Evolutionary conservation across 2,329 filamentous ascomycete genomes (phyloP), one percentile per base, ranked within the genome.

Genomic region (Colletotrichum sp.): DNA sequence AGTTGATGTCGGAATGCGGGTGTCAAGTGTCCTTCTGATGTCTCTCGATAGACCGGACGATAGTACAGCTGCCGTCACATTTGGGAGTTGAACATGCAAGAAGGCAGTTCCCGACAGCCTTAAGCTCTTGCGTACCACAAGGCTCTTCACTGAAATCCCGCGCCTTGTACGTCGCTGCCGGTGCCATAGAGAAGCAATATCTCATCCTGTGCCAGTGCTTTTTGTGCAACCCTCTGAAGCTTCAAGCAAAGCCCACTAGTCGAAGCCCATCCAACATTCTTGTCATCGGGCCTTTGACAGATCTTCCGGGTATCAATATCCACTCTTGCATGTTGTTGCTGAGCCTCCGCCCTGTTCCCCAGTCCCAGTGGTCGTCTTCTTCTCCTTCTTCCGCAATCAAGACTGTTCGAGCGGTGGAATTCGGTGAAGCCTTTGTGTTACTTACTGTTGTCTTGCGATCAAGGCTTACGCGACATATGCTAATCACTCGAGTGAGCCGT

Each of bases 141-240:
- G 0, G 18, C 38, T 48, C 18, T 48, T 12, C 1, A n/a, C 38
- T 3, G 0, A 7, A 12, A n/a, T n/a, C 1, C 1, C 3, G 38
- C 5, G 9, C 18, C 38, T 48, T 48, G 18, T n/a, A n/a, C 0
- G 2, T 48, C 18, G 38, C 38, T 48, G 18, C 18, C 6, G 9
- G 18, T 12, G 38, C 38, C 18, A n/a, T n/a, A 48, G 38, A 48
- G 9, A n/a, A n/a, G 38, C 38, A 7, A 48, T 48, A 48, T 48
- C 38, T n/a, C 18, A n/a, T 48, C 38, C 38, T 48, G 18, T 48
- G 38, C 38, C 38, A 7, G 38, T 48, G 38, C 5, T 48, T 48
- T n/a, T n/a, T n/a, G 5, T 12, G 5, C 18, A 48, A 48, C 9
- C 38, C 18, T 48, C 18, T 48, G 18, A 12, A n/a, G 38, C 38